Conservation (phyloP, 1,139 yeast species). For the Lodderomyces beijingensis region DNA sequence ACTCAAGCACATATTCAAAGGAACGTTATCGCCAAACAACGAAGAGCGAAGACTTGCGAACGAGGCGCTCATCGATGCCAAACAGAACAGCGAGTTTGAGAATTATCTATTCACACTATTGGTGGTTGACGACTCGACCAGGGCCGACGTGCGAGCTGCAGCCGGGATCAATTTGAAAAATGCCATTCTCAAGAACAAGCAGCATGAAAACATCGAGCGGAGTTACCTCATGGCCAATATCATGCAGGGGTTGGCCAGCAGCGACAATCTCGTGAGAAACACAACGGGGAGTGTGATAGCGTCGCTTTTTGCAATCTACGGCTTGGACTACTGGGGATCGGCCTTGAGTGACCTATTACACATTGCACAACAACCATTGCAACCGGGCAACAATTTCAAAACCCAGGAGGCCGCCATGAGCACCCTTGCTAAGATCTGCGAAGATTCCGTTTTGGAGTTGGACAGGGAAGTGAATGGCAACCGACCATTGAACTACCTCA, state of each 20-base stretch:
- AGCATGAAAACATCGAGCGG: conserved; percentile 25
- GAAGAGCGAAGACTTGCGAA: conserved; percentile 56
- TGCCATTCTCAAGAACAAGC: conserved; percentile 41
- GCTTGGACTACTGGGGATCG: conserved; percentile 71
- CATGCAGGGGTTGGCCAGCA: conserved; percentile 62
- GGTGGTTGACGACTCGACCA: conserved; percentile 44
- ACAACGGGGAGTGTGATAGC: conserved; percentile 91
- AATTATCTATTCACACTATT: conserved; percentile 73
- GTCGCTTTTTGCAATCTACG: conserved; percentile 68
- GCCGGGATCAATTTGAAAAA: conserved; percentile 87
- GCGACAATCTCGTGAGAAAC: conserved; percentile 63
- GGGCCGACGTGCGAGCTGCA: conserved; percentile 70
- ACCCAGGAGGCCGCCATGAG: conserved; percentile 68
- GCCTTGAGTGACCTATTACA: conserved; percentile 64
- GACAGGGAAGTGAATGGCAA: conserved; percentile 54
- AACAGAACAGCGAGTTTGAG: conserved; percentile 66
- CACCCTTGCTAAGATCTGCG: conserved; percentile 83
- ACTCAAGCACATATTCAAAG: conserved; percentile 57
- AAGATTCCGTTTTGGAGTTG: conserved; percentile 61
- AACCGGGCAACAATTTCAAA: conserved; percentile 17
- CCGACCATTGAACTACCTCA: conserved; percentile 63
- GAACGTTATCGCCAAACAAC: conserved; percentile 59
- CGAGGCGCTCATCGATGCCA: conserved; percentile 65
- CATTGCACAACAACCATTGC: conserved; percentile 42
- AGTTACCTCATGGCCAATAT: conserved; percentile 59